These are phyloP conservation scores for Fusarium torulosum DNA, from an alignment of 2,329 filamentous ascomycete species.

Conservation along the genomic window DNA sequence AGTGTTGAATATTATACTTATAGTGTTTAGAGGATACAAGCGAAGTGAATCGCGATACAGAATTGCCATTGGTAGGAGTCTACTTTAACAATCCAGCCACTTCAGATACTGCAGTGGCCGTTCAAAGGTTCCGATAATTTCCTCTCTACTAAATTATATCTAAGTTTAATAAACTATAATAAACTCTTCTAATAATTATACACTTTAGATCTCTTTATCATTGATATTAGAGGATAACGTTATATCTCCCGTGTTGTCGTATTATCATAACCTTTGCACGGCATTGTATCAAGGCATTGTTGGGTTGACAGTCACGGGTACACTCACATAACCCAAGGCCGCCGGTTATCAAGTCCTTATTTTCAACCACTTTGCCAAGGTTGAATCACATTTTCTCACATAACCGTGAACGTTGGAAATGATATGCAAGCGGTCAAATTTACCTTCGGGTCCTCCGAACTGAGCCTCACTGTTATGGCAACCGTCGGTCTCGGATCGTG, in stretches of 20 bases:
- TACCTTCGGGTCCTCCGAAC: not conserved
- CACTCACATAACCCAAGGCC: not conserved
- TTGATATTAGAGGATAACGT: too few relatives aligned
- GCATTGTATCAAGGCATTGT: not conserved
- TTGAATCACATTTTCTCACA: not conserved
- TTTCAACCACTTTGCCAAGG: not conserved
- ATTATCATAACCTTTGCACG: too few relatives aligned
- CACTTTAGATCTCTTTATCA: too few relatives aligned
- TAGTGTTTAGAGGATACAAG: too few relatives aligned
- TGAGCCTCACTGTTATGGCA: slow-evolving; percentile 3
- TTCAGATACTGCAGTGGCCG: too few relatives aligned
- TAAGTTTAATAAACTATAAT: too few relatives aligned
- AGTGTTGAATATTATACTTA: not conserved
- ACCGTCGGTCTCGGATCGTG: slow-evolving; percentile 3
- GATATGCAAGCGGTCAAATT: slow-evolving; percentile 8
- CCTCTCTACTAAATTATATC: too few relatives aligned
- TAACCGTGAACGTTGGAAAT: not conserved
- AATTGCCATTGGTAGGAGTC: too few relatives aligned
- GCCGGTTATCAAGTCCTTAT: not conserved
- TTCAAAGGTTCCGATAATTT: too few relatives aligned
- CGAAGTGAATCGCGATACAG: too few relatives aligned
- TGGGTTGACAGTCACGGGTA: not conserved
- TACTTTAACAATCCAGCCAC: not conserved
- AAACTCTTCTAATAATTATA: too few relatives aligned
- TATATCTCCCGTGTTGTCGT: too few relatives aligned